Base-by-base conservation (phyloP, 2,329 filamentous ascomycete species). In the Aspergillus brasiliensis region DNA sequence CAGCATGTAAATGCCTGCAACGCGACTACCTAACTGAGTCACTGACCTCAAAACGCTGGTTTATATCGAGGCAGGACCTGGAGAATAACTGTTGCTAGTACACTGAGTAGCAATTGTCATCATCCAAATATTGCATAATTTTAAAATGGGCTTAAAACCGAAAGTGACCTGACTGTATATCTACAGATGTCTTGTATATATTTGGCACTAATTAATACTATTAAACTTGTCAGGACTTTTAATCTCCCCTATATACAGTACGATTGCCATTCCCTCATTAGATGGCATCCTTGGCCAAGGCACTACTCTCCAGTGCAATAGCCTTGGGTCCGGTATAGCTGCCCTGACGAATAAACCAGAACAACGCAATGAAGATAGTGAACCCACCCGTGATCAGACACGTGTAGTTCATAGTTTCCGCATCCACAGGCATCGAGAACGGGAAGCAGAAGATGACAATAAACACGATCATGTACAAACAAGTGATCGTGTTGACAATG, bases 401-500 rank as follows among this genome's bases (percentile, higher is more conserved):
- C 1, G 75, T 73, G 62, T 83, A 83, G 60, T 83, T 84, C 82
- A 84, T 83, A 6, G 69, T 77, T 49, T 69, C 63, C 5, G 76
- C 75, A 60, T 75, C 68, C 7, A 78, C 74, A 1, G 80, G 77
- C 52, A 81, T 64, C 1, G 73, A 69, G 58, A 75, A 81, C 0
- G 81, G 83, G 72, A 85, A 85, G 66, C 81, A 84, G 68, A 81
- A 86, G 52, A 85, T 79, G 10, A 83, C 75, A 56, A 83, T 76
- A 62, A 84, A 85, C 15, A 83, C 70, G 0, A 76, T 66, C 53
- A 85, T 84, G 47, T 83, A 79, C 34, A 81, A 60, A 3, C 83
- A 79, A 2, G 82, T 77, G 2, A 78, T 56, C 5, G 73, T 57
- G 62, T 85, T 85, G 60, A 85, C 68, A 3, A 71, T 62, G 34